Percentiles rank a stretch among this genome's conserved stretches.
These are phyloP conservation scores for Erodium trifolium DNA, from an alignment of 441 rosid genomes.

Conservation along the genomic window DNA sequence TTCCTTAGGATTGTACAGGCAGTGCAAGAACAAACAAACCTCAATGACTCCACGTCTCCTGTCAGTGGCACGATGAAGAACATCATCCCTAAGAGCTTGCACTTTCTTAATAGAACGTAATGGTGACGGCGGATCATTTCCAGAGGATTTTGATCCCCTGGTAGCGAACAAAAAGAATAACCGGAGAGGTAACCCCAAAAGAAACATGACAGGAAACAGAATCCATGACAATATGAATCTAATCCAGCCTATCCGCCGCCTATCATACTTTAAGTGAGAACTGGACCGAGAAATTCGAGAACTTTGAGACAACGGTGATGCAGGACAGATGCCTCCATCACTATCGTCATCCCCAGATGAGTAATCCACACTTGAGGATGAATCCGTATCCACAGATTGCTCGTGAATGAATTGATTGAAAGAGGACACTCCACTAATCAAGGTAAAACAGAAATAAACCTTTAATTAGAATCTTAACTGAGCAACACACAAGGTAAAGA, in stretches of 20 bases:
- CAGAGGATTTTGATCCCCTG: conserved; percentile 29
- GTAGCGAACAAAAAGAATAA: conserved; percentile 33
- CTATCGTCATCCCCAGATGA: conserved; percentile 77
- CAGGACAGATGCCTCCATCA: conserved; percentile 39
- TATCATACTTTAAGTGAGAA: conserved; percentile 30
- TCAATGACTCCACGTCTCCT: conserved; percentile 94
- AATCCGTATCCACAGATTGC: conserved; percentile 69
- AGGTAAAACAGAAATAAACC: background rate
- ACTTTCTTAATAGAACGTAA: conserved; percentile 34
- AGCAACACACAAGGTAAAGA: background rate
- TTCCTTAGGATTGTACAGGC: background rate
- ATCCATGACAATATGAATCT: conserved; percentile 50
- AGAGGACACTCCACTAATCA: conserved; percentile 77
- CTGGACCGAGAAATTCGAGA: conserved; percentile 58
- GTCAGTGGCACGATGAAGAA: conserved; percentile 68
- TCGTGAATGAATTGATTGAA: conserved; percentile 88
- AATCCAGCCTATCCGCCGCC: conserved; percentile 43
- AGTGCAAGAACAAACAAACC: conserved; percentile 32
- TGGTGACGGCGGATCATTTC: conserved; percentile 31
- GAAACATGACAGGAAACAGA: conserved; percentile 44
- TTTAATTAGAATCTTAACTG: background rate
- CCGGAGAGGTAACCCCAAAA: conserved; percentile 43
- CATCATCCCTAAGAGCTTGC: conserved; percentile 47
- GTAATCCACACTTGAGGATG: conserved; percentile 52
- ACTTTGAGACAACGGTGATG: conserved; percentile 66